phyloP scores from a whole-genome alignment of 306 rosid genomes.

The Prunus davidiana region DNA sequence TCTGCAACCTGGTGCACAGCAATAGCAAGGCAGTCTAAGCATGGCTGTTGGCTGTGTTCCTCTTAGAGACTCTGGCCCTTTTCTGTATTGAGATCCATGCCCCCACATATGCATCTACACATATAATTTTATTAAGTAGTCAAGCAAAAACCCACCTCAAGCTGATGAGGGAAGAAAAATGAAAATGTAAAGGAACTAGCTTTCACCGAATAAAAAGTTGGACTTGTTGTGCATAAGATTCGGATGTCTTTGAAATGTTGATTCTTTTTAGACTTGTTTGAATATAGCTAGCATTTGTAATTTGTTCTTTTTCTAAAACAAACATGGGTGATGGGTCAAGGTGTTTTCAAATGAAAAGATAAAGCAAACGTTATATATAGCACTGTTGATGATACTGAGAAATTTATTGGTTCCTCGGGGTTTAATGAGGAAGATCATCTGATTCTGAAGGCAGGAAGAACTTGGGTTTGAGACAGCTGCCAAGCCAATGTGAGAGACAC shows the following conservation, averaged over 20 bases:
- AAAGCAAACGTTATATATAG: not conserved
- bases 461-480: slow-evolving; percentile 21
- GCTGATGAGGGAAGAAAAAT: not conserved
- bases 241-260: slow-evolving; percentile 7
- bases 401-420: not conserved
- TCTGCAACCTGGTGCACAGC: slow-evolving; percentile 80
- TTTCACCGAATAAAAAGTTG: not conserved
- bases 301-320: slow-evolving; percentile 3
- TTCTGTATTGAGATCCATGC: slow-evolving; percentile 92
- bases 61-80: slow-evolving; percentile 84
- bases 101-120: slow-evolving; percentile 98
- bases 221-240: slow-evolving; percentile 4
- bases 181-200: not conserved
- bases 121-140: not conserved
- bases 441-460: slow-evolving; percentile 24
- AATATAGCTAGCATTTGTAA: not conserved
- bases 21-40: slow-evolving; percentile 92
- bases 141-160: not conserved
- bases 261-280: slow-evolving; percentile 15
- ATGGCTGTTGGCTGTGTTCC: slow-evolving; percentile 94
- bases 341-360: slow-evolving; percentile 6
- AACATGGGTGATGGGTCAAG: not conserved
- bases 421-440: slow-evolving; percentile 14
- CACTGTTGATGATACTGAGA: not conserved
- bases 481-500: slow-evolving; percentile 17